phyloP scores from a whole-genome alignment of 768 basidiomycete species.

The Auriscalpium orientale region DNA sequence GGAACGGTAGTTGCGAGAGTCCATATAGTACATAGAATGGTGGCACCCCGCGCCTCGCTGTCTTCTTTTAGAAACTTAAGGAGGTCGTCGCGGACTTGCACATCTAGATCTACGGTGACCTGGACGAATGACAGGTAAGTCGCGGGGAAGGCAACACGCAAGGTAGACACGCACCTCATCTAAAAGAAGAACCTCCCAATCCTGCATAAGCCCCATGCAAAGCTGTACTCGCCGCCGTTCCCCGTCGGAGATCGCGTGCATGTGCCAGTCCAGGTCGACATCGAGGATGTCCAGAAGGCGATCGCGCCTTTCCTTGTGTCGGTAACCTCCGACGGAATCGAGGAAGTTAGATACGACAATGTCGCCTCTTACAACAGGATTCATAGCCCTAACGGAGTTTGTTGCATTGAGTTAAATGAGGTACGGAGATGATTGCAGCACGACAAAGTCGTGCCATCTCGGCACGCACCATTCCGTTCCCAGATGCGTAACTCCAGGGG shows the following conservation, averaged over 20 bases:
- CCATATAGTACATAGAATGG: slow-evolving; percentile 63
- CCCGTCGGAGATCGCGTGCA: slow-evolving; percentile 94
- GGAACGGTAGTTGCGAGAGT: not conserved
- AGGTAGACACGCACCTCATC: slow-evolving; percentile 64
- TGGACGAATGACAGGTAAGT: slow-evolving; percentile 21
- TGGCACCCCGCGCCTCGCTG: slow-evolving; percentile 70
- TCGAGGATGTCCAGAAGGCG: slow-evolving; percentile 84
- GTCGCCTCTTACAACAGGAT: slow-evolving; percentile 91
- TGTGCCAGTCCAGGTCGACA: slow-evolving; percentile 92
- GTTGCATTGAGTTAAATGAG: not conserved
- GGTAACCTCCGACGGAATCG: slow-evolving; percentile 95
- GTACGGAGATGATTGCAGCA: not conserved
- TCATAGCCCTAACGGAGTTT: slow-evolving; percentile 67
- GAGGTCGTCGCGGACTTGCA: slow-evolving; percentile 88
- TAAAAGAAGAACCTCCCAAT: slow-evolving; percentile 88
- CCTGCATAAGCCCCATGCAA: slow-evolving; percentile 90
- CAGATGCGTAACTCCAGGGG: slow-evolving; percentile 75
- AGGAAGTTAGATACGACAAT: slow-evolving; percentile 90
- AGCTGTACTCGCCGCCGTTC: slow-evolving; percentile 91
- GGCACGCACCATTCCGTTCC: slow-evolving; percentile 84
- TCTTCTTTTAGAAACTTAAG: slow-evolving; percentile 82
- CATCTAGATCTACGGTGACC: slow-evolving; percentile 97
- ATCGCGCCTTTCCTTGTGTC: slow-evolving; percentile 85
- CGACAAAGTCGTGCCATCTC: not conserved
- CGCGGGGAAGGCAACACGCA: slow-evolving; percentile 3